Percentiles rank a stretch among this genome's conserved stretches.
These are phyloP conservation scores for Choiromyces venosus DNA, from an alignment of 495 filamentous ascomycete species.

Conservation along the genomic window DNA sequence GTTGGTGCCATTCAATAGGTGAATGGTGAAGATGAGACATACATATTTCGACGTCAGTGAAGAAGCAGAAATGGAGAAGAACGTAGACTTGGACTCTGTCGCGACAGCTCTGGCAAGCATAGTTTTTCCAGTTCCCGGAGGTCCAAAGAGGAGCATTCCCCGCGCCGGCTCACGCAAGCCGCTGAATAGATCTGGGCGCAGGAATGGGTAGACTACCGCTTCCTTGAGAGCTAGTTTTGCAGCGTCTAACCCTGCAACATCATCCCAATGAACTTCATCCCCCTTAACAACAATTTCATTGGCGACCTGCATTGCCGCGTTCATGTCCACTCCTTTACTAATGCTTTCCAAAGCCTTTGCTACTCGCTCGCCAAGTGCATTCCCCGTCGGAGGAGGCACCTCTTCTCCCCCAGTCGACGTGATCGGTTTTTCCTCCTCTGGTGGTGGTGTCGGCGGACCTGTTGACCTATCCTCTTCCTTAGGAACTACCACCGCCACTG, in stretches of 20 bases:
- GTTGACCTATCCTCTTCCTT: not conserved
- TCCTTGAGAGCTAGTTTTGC: constrained; percentile 93
- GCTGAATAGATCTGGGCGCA: constrained; percentile 92
- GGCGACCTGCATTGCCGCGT: constrained; percentile 81
- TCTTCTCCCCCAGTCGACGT: not conserved
- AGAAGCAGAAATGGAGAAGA: constrained; percentile 94
- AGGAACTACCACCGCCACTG: not conserved
- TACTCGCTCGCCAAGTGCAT: constrained; percentile 45
- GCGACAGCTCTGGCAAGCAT: constrained; percentile 96
- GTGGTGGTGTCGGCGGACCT: not conserved
- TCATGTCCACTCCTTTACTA: constrained; percentile 70
- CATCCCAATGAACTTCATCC: constrained; percentile 91
- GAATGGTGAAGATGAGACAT: constrained; percentile 4
- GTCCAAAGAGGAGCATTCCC: constrained; percentile 94
- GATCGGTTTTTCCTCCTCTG: not conserved
- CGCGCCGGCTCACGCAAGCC: constrained; percentile 88
- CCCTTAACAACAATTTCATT: constrained; percentile 95
- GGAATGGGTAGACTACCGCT: constrained; percentile 94
- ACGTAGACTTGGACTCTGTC: constrained; percentile 89
- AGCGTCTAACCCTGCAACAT: constrained; percentile 83
- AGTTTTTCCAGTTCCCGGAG: constrained; percentile 94
- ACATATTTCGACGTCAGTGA: constrained; percentile 87
- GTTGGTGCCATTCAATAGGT: not conserved
- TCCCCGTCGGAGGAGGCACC: not conserved
- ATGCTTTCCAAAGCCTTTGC: constrained; percentile 66